These are phyloP conservation scores for Debaryomyces nepalensis DNA, from an alignment of 1,139 yeast genomes.

Conservation along the genomic window DNA sequence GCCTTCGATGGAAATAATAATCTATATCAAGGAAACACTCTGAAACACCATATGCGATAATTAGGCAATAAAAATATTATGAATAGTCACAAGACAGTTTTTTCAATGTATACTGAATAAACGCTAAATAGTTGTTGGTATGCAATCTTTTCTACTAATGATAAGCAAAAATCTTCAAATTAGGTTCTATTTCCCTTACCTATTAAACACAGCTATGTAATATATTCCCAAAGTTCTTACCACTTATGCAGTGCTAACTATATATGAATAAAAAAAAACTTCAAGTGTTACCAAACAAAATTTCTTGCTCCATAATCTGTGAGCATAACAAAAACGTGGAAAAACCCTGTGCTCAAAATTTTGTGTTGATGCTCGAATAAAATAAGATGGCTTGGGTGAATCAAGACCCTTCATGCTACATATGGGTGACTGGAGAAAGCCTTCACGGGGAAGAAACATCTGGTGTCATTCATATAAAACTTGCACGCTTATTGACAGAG, in stretches of 20 bases:
- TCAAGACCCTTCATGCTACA: too few species aligned
- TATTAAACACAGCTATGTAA: not conserved
- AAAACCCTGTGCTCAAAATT: slow-evolving; percentile 10
- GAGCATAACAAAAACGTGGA: slow-evolving; percentile 11
- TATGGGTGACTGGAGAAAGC: too few species aligned
- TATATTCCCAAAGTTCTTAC: not conserved
- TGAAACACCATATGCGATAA: slow-evolving; percentile 3
- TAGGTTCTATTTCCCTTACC: not conserved
- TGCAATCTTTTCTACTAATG: too few species aligned
- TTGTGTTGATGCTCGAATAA: not conserved
- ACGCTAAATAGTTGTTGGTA: slow-evolving; percentile 1
- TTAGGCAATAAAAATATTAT: not conserved
- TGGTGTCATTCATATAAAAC: not conserved
- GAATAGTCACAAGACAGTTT: not conserved
- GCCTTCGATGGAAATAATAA: slow-evolving; percentile 1
- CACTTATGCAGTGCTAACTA: not conserved
- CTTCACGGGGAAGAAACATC: too few species aligned
- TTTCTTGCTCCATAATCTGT: slow-evolving; percentile 4
- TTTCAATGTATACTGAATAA: not conserved
- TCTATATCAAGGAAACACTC: not conserved
- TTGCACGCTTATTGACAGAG: not conserved
- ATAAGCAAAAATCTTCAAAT: too few species aligned
- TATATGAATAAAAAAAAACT: too few species aligned
- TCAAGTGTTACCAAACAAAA: not conserved
- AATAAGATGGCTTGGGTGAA: not conserved